Conservation (phyloP, 257 asterid genomes). For the Solanum medicagineum region DNA sequence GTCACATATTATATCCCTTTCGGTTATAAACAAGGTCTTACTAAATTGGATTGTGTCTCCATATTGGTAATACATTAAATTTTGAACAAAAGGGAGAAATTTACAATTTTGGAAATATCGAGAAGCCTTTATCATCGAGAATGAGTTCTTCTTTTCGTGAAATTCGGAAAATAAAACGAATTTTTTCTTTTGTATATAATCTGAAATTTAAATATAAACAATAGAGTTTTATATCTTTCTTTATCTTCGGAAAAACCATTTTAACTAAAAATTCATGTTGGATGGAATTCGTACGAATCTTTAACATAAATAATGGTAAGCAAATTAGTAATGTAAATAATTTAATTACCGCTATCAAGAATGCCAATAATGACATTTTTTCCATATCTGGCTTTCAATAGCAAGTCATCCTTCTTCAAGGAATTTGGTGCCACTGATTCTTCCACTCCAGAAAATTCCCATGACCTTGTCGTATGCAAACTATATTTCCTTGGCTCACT, state of each 20-base stretch:
- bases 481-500: conserved; percentile 53
- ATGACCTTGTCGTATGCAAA: conserved; percentile 85
- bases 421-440: conserved; percentile 1
- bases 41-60: not conserved
- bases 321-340: not conserved
- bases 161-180: too few species aligned
- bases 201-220: too few species aligned
- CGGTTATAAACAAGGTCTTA: not conserved
- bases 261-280: too few species aligned
- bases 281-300: too few species aligned
- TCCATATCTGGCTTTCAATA: conserved; percentile 59
- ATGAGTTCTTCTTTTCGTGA: too few species aligned
- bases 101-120: not conserved
- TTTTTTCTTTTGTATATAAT: too few species aligned
- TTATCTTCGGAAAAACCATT: too few species aligned
- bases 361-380: conserved; percentile 58
- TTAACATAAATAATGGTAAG: not conserved
- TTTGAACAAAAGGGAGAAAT: not conserved
- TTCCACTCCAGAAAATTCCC: conserved; percentile 68
- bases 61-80: not conserved
- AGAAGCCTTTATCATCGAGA: too few species aligned
- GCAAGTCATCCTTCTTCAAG: conserved; percentile 29
- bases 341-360: conserved; percentile 53
- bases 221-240: too few species aligned
- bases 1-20: not conserved